Conservation (phyloP, 495 filamentous ascomycete genomes). For the Penicillium chermesinum region DNA sequence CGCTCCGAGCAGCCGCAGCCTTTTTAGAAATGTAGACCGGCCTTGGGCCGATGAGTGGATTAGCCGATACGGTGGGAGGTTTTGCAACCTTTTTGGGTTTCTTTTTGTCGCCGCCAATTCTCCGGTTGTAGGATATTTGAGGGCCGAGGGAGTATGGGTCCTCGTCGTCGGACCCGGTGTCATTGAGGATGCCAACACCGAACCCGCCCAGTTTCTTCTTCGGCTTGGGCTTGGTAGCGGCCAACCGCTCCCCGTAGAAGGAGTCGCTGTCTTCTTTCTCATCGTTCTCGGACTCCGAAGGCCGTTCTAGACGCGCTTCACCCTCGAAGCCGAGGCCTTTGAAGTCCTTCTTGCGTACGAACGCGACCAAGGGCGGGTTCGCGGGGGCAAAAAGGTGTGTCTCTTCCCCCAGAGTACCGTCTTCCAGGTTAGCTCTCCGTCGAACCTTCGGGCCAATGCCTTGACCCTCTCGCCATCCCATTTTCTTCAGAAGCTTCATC, state of each 20-base stretch:
- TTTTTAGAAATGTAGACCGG: conserved; percentile 80
- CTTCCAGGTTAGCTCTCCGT: conserved; percentile 65
- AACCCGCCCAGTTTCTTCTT: conserved; percentile 62
- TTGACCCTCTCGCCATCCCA: conserved; percentile 96
- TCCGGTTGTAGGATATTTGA: conserved; percentile 80
- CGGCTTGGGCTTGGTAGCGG: conserved; percentile 34
- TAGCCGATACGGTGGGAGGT: conserved; percentile 41
- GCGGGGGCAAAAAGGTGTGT: conserved; percentile 85
- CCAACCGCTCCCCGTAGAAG: conserved; percentile 38
- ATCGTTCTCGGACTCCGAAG: conserved; percentile 36
- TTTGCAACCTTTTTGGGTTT: conserved; percentile 58
- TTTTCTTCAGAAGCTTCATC: conserved; percentile 76
- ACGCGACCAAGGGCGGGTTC: conserved; percentile 70
- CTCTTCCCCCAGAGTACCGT: conserved; percentile 34
- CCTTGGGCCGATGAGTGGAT: conserved; percentile 61
- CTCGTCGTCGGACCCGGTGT: conserved; percentile 95
- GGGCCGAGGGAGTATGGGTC: conserved; percentile 92
- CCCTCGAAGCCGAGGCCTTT: conserved; percentile 79
- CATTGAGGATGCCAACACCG: conserved; percentile 86
- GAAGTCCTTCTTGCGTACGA: conserved; percentile 68
- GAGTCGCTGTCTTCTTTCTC: conserved; percentile 44
- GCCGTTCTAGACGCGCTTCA: conserved; percentile 50
- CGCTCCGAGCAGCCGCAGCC: conserved; percentile 48
- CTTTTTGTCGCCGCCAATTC: conserved; percentile 82
- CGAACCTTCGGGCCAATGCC: conserved; percentile 88